These are phyloP conservation scores for Dactylorhiza incarnata DNA, from an alignment of 106 monocot species.

Conservation along the genomic window DNA sequence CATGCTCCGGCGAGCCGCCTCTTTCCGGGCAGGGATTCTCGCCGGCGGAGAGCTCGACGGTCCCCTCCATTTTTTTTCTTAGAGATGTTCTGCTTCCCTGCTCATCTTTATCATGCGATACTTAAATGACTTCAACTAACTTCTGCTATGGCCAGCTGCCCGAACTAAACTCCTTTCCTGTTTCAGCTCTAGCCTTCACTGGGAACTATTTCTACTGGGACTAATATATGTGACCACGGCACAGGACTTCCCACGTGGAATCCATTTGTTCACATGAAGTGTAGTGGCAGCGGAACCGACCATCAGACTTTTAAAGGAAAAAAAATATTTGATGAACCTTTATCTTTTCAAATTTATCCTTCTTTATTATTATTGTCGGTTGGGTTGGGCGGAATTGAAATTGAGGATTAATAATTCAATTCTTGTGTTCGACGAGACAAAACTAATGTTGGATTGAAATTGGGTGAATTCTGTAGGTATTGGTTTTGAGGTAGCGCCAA, in stretches of 20 bases:
- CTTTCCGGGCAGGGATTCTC: neutral
- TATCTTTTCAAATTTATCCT: neutral
- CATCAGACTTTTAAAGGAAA: neutral
- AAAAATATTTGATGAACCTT: no score
- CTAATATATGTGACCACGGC: neutral
- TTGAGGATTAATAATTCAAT: no score
- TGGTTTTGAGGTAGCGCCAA: no score
- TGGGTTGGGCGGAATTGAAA: neutral
- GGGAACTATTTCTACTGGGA: neutral
- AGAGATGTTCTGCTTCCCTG: neutral
- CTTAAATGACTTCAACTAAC: constrained; percentile 12
- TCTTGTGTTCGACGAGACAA: no score
- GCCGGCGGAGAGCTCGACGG: constrained; percentile 8
- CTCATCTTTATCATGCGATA: constrained; percentile 2
- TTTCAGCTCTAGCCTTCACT: neutral
- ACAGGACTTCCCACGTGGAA: neutral
- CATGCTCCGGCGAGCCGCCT: neutral
- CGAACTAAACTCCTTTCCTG: constrained; percentile 7
- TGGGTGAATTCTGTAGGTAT: no score
- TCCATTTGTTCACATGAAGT: neutral
- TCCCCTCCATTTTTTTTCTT: neutral
- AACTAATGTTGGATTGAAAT: no score
- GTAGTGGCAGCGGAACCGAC: neutral
- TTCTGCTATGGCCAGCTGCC: neutral
- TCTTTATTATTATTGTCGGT: neutral